A percentile compares a stretch with the other conserved stretches of the same genome.
phyloP scores from a whole-genome alignment of 176 grass and related monocot species.

The Saccharum officinarum region DNA sequence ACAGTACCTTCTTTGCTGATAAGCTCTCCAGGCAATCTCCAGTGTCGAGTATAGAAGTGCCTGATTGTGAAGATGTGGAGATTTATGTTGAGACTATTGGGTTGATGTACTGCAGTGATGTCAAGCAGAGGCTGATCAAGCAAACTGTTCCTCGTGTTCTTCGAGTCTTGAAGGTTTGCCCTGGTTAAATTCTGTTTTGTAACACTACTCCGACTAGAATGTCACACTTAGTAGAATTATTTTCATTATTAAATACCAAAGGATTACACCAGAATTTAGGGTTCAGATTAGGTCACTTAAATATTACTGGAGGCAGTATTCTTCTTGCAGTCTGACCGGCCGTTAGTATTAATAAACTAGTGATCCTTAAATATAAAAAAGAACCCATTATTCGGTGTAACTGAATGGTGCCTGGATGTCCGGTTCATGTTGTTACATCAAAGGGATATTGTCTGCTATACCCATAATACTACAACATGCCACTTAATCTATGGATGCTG shows the following conservation, averaged over 20 bases:
- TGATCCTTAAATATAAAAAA: background rate
- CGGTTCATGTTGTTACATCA: constrained; percentile 30
- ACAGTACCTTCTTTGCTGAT: constrained; percentile 77
- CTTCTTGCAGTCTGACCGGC: background rate
- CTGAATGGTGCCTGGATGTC: constrained; percentile 21
- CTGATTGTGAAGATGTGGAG: constrained; percentile 91
- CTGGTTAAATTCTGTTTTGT: background rate
- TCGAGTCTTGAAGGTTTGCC: constrained; percentile 81
- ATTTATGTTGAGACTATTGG: constrained; percentile 88
- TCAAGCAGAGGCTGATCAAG: constrained; percentile 79
- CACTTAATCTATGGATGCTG: constrained; percentile 34
- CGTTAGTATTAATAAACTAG: background rate
- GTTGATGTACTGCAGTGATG: constrained; percentile 87
- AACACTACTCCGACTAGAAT: background rate
- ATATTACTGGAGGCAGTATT: constrained; percentile 12
- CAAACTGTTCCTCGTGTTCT: constrained; percentile 77
- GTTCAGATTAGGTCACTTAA: background rate
- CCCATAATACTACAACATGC: constrained; percentile 20
- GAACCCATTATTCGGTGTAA: background rate
- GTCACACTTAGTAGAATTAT: background rate
- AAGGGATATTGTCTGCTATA: constrained; percentile 32
- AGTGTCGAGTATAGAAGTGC: constrained; percentile 52
- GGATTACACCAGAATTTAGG: background rate
- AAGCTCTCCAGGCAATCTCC: constrained; percentile 66
- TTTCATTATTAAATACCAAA: background rate